Evolutionary conservation across 1,284 basidiomycete species (phyloP).

Genomic region (Moesziomyces aphidis): DNA sequence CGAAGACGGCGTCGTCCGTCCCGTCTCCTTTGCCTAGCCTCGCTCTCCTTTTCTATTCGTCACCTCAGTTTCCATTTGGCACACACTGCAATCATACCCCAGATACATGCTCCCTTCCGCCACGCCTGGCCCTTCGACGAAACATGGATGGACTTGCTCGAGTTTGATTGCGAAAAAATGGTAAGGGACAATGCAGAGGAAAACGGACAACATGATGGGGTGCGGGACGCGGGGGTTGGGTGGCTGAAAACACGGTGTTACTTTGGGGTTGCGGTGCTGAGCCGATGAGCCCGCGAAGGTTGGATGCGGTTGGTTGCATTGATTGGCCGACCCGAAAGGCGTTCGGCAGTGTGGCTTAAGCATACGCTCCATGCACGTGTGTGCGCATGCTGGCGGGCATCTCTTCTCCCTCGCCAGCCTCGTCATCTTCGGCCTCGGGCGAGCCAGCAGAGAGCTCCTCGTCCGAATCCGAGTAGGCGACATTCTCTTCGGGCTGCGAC

Average conservation of each 20-base stretch:
- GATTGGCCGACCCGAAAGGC: no score
- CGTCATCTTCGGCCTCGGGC: conserved; percentile 9
- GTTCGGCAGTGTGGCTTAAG: background rate
- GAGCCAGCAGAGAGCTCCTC: conserved; percentile 40
- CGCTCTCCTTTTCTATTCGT: background rate
- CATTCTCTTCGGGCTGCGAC: conserved; percentile 39
- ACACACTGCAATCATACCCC: conserved; percentile 19
- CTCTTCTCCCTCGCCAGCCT: conserved; percentile 1
- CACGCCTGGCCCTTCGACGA: no score
- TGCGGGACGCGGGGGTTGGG: no score
- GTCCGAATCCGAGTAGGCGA: conserved; percentile 26
- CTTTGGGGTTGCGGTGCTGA: no score
- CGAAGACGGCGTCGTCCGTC: conserved; percentile 36
- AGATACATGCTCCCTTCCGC: background rate
- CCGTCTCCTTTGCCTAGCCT: conserved; percentile 28
- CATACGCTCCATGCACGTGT: background rate
- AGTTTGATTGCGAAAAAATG: background rate
- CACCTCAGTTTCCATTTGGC: background rate
- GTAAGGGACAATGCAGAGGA: background rate
- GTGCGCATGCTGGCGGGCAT: background rate
- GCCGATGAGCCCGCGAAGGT: no score
- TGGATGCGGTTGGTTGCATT: background rate
- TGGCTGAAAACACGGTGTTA: no score
- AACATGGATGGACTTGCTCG: background rate
- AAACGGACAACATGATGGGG: conserved; percentile 4